phyloP scores from a whole-genome alignment of 106 monocot genomes.

The Allium fistulosum region DNA sequence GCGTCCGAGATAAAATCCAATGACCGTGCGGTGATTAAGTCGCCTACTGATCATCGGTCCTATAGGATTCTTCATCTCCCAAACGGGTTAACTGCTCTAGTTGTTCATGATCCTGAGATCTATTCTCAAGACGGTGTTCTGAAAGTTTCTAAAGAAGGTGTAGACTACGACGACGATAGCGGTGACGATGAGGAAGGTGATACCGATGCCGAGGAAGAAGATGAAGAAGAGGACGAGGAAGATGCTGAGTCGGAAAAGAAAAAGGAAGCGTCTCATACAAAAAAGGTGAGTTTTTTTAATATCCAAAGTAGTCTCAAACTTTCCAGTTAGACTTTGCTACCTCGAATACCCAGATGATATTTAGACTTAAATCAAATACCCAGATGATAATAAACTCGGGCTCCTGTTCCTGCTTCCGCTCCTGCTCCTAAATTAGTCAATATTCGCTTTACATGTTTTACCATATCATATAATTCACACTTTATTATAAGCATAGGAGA shows the following conservation, averaged over 20 bases:
- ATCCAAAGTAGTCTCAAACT: too few species aligned
- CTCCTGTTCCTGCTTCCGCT: too few species aligned
- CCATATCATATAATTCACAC: too few species aligned
- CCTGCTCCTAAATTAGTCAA: too few species aligned
- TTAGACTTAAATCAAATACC: too few species aligned
- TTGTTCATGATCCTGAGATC: conserved; percentile 97
- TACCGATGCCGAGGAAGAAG: conserved; percentile 22
- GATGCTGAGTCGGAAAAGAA: conserved; percentile 6
- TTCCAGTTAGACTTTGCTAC: too few species aligned
- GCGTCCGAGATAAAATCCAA: not conserved
- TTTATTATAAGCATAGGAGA: too few species aligned
- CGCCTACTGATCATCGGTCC: conserved; percentile 58
- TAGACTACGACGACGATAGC: conserved; percentile 25
- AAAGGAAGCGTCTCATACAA: conserved; percentile 37
- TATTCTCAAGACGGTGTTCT: conserved; percentile 29
- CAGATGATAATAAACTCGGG: too few species aligned
- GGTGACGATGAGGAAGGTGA: conserved; percentile 37
- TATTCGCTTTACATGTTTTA: too few species aligned
- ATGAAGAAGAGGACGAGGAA: conserved; percentile 14
- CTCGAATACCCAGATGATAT: too few species aligned
- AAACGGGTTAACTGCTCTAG: conserved; percentile 74
- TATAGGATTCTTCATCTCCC: conserved; percentile 66
- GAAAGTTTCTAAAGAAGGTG: conserved; percentile 12
- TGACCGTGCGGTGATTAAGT: conserved; percentile 63
- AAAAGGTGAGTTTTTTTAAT: conserved; percentile 44